Evolutionary conservation across 1,284 basidiomycete genomes (phyloP).

Genomic region (Schizophyllum commune): DNA sequence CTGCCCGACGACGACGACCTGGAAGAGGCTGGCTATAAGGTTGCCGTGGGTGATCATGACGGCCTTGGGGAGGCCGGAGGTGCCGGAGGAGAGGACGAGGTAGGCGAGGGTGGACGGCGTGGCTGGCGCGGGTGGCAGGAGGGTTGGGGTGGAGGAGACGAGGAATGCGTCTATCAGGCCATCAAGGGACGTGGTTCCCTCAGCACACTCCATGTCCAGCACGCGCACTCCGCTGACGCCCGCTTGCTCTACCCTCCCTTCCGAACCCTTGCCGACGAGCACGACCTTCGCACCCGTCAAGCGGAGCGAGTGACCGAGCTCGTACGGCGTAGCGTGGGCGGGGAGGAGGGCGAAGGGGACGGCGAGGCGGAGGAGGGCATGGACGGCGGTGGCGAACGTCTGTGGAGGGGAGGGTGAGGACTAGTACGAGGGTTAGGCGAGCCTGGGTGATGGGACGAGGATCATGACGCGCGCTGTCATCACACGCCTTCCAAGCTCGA

Average conservation of each 20-base stretch:
- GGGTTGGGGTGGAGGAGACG: conserved; percentile 55
- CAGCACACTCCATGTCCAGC: background rate
- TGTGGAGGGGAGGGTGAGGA: conserved; percentile 17
- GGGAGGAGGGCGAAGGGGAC: conserved; percentile 60
- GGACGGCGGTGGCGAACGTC: conserved; percentile 56
- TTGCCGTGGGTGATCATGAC: conserved; percentile 75
- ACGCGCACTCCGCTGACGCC: conserved; percentile 42
- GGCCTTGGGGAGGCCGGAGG: conserved; percentile 69
- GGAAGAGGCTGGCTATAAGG: conserved; percentile 40
- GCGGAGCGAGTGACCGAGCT: conserved; percentile 51
- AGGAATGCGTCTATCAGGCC: conserved; percentile 34
- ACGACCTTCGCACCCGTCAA: conserved; percentile 48
- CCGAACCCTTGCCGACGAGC: conserved; percentile 46
- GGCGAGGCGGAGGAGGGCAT: conserved; percentile 47
- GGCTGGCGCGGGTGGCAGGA: conserved; percentile 31
- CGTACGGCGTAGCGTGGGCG: conserved; percentile 56
- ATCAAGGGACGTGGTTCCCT: conserved; percentile 33
- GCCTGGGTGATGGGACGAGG: no score
- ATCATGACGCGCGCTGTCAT: background rate
- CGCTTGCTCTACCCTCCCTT: conserved; percentile 42
- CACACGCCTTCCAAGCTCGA: background rate
- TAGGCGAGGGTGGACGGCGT: conserved; percentile 57
- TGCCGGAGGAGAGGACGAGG: conserved; percentile 71
- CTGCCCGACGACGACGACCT: conserved; percentile 26
- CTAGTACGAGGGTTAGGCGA: no score